Conservation (phyloP, 2,329 filamentous ascomycete genomes). For the Xylaria digitata region DNA sequence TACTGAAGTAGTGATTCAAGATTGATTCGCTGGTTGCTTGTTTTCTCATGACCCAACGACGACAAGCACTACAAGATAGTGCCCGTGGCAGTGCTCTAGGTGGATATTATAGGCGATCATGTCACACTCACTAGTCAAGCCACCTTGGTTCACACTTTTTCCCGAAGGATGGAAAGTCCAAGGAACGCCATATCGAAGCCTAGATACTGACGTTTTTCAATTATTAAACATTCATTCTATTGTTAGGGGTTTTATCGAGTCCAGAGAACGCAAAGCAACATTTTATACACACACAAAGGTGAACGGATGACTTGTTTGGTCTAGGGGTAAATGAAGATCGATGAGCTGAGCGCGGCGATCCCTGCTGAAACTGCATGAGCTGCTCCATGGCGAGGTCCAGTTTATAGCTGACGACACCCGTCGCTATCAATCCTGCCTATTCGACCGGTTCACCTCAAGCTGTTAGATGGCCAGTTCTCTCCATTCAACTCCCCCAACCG, state of each 20-base stretch:
- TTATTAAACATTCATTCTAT: background rate
- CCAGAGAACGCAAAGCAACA: no score
- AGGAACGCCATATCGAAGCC: background rate
- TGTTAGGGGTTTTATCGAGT: background rate
- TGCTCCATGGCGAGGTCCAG: constrained; percentile 18
- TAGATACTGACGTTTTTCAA: background rate
- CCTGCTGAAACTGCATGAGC: constrained; percentile 29
- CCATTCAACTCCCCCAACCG: constrained; percentile 6
- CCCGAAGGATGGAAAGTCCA: background rate
- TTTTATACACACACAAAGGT: background rate
- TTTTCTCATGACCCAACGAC: no score
- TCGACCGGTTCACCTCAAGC: constrained; percentile 1
- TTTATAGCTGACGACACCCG: constrained; percentile 23
- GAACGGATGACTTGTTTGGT: background rate
- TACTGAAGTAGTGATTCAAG: background rate
- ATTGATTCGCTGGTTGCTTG: no score
- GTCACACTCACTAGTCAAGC: background rate
- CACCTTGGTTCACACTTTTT: background rate
- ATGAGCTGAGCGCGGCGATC: constrained; percentile 23
- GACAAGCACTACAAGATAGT: background rate
- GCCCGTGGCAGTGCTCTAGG: background rate
- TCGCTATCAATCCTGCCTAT: background rate
- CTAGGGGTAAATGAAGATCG: constrained; percentile 16
- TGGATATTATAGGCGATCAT: constrained; percentile 4
- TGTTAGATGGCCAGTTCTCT: background rate